Evolutionary conservation across 208 protist genomes (phyloP).

Genomic region (Trypanosoma rangeli): DNA sequence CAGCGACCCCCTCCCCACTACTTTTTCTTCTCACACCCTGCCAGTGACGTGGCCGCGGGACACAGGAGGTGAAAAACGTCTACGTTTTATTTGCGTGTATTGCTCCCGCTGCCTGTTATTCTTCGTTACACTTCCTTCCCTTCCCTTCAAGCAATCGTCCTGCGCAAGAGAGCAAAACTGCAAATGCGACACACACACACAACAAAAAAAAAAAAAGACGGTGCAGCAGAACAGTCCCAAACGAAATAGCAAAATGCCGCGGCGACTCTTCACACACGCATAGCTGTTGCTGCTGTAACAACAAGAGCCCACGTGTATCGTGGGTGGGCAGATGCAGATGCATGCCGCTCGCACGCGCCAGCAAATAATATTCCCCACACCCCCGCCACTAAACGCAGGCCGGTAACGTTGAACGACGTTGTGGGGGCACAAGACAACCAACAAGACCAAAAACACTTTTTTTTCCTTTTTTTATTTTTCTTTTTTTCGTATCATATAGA

Average conservation of each 20-base stretch:
- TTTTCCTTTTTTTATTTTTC: too few species aligned
- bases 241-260: background rate
- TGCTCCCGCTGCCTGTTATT: background rate
- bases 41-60: background rate
- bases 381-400: background rate
- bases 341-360: background rate
- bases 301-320: background rate
- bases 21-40: background rate
- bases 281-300: background rate
- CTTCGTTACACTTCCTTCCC: constrained; percentile 2
- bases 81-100: background rate
- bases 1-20: too few species aligned
- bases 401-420: too few species aligned
- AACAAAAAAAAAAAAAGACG: constrained; percentile 21
- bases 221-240: constrained; percentile 8
- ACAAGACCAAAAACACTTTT: background rate
- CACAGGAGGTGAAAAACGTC: background rate
- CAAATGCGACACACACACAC: constrained; percentile 5
- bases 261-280: background rate
- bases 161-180: background rate
- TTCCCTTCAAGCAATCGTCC: background rate
- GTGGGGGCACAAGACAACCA: background rate
- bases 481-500: too few species aligned
- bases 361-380: background rate
- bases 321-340: background rate